These are phyloP conservation scores for Tilletiaria anomala DNA, from an alignment of 1,284 basidiomycete genomes.

Conservation along the genomic window DNA sequence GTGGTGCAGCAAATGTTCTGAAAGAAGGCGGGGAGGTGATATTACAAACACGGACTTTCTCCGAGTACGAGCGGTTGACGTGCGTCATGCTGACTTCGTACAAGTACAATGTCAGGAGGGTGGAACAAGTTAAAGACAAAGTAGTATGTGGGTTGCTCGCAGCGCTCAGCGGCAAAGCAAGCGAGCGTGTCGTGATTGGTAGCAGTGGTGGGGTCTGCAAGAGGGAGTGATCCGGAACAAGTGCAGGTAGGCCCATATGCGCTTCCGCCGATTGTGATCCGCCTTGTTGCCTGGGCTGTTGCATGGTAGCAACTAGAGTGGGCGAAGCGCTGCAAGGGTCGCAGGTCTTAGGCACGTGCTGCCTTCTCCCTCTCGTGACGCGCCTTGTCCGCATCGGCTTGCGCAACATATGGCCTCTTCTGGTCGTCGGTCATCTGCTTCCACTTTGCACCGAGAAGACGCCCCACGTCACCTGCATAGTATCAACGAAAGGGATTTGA, in stretches of 20 bases:
- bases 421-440: slow-evolving; percentile 68
- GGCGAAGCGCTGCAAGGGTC: background rate
- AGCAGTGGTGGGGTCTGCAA: too few species aligned
- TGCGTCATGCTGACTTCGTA: too few species aligned
- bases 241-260: too few species aligned
- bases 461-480: slow-evolving; percentile 61
- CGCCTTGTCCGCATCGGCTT: background rate
- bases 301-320: background rate
- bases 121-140: too few species aligned
- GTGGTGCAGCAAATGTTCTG: background rate
- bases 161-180: too few species aligned
- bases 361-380: background rate
- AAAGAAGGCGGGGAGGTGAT: background rate
- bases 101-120: too few species aligned
- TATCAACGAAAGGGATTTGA: too few species aligned
- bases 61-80: background rate
- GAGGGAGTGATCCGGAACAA: too few species aligned
- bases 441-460: slow-evolving; percentile 75
- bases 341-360: background rate
- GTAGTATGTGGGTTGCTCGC: too few species aligned
- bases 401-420: slow-evolving; percentile 44
- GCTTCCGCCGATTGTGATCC: too few species aligned
- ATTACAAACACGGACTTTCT: background rate
- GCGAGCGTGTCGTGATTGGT: too few species aligned
- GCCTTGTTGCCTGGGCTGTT: background rate